These are phyloP conservation scores for Stropharia rugosoannulata DNA, from an alignment of 768 basidiomycete species.

Conservation along the genomic window DNA sequence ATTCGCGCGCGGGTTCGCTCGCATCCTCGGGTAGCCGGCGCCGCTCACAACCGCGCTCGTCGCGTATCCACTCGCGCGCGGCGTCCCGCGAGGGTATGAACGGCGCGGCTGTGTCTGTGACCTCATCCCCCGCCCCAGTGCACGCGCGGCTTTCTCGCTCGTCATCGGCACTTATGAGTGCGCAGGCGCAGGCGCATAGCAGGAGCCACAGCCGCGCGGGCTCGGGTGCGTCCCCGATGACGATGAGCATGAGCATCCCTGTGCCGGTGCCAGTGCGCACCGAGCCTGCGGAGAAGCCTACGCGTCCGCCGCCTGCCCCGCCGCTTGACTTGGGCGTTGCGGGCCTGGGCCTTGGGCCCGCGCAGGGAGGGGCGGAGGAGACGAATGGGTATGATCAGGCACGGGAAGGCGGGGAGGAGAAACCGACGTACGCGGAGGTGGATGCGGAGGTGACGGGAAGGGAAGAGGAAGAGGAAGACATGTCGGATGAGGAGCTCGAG, in stretches of 20 bases:
- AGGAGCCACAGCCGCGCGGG: neutral
- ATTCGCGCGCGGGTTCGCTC: neutral
- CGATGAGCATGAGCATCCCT: constrained; percentile 2
- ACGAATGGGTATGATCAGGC: neutral
- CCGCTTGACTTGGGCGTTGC: constrained; percentile 7
- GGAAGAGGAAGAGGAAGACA: constrained; percentile 1
- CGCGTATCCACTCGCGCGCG: neutral
- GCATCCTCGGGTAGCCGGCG: neutral
- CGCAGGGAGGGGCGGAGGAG: neutral
- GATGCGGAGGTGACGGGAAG: neutral
- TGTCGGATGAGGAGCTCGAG: constrained; percentile 9
- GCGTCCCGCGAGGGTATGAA: neutral
- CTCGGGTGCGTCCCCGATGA: neutral
- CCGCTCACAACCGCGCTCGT: neutral
- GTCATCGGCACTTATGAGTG: neutral
- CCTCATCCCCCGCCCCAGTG: neutral
- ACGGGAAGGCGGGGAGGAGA: neutral
- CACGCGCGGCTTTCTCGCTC: neutral
- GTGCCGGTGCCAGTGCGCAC: constrained; percentile 7
- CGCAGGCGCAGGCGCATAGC: neutral
- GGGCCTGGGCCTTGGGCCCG: neutral
- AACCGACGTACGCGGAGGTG: neutral
- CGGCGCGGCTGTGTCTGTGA: neutral
- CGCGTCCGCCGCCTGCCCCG: constrained; percentile 18
- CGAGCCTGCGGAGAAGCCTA: constrained; percentile 3